Evolutionary conservation across 2,329 filamentous ascomycete genomes (phyloP).

Genomic region (Paecilomyces sp.): DNA sequence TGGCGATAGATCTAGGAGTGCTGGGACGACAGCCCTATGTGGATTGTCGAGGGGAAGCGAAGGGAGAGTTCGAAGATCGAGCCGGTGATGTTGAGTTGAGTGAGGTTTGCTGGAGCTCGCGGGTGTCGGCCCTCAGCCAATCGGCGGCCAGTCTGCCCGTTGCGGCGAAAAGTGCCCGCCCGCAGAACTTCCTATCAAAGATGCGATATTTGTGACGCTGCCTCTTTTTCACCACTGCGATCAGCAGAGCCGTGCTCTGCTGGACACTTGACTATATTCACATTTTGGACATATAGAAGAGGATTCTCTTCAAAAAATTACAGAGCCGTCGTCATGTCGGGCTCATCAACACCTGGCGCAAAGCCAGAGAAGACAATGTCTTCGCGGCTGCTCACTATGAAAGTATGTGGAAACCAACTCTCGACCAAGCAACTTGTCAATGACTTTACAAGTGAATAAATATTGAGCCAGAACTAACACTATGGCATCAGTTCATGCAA

Average conservation of each 20-base stretch:
- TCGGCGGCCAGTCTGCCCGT: slow-evolving; percentile 10
- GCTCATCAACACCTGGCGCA: slow-evolving; percentile 41
- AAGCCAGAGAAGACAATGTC: slow-evolving; percentile 68
- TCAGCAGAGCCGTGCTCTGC: background rate
- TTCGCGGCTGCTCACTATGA: slow-evolving; percentile 84
- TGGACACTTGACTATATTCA: background rate
- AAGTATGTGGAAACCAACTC: slow-evolving; percentile 37
- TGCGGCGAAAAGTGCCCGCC: slow-evolving; percentile 8
- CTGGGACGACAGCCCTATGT: slow-evolving; percentile 6
- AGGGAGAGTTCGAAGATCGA: slow-evolving; percentile 11
- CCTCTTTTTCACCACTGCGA: background rate
- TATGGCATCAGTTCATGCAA: slow-evolving; percentile 68
- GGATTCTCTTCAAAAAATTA: background rate
- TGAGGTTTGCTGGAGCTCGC: background rate
- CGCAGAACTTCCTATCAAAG: slow-evolving; percentile 4
- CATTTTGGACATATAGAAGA: background rate
- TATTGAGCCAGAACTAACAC: background rate
- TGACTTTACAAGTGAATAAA: background rate
- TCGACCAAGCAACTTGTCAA: slow-evolving; percentile 2
- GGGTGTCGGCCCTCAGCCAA: slow-evolving; percentile 10
- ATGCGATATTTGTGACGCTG: slow-evolving; percentile 3
- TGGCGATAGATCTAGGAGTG: slow-evolving; percentile 20
- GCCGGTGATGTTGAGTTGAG: slow-evolving; percentile 2
- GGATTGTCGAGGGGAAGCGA: slow-evolving; percentile 10
- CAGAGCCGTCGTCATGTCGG: slow-evolving; percentile 19